Evolutionary conservation across 306 rosid genomes (phyloP).

Genomic region (Biancaea sappan): DNA sequence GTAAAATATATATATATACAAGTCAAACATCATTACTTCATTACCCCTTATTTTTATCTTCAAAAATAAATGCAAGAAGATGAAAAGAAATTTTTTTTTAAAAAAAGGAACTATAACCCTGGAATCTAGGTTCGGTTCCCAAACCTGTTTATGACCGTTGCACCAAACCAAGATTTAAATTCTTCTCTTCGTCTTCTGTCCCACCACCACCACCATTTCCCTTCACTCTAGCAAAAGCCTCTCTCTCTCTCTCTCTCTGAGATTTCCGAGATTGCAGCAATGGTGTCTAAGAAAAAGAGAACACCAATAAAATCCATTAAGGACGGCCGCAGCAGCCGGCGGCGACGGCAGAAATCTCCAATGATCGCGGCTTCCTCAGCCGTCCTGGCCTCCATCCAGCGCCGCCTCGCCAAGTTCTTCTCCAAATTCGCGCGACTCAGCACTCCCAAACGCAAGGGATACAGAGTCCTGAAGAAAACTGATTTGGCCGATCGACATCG

Average conservation of each 20-base stretch:
- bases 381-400: slow-evolving; percentile 64
- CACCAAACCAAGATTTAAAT: slow-evolving; percentile 66
- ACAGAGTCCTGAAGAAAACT: slow-evolving; percentile 60
- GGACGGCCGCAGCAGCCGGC: slow-evolving; percentile 53
- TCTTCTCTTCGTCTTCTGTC: not conserved
- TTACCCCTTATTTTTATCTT: not conserved
- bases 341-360: slow-evolving; percentile 62
- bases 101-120: not conserved
- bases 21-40: not conserved
- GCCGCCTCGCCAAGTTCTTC: slow-evolving; percentile 76
- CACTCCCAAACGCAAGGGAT: slow-evolving; percentile 55
- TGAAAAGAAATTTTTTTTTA: too few relatives aligned
- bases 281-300: slow-evolving; percentile 80
- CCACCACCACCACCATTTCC: not conserved
- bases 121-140: slow-evolving; percentile 63
- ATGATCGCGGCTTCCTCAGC: slow-evolving; percentile 52
- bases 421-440: slow-evolving; percentile 55
- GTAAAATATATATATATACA: too few relatives aligned
- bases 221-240: not conserved
- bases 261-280: slow-evolving; percentile 28
- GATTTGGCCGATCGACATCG: not conserved
- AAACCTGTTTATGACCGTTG: slow-evolving; percentile 75
- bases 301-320: slow-evolving; percentile 53
- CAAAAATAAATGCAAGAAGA: not conserved
- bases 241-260: not conserved